Percentiles rank a stretch among this genome's conserved stretches.
Conservation (phyloP, 1,284 basidiomycete genomes). For the Garcileccinum viscosum region DNA sequence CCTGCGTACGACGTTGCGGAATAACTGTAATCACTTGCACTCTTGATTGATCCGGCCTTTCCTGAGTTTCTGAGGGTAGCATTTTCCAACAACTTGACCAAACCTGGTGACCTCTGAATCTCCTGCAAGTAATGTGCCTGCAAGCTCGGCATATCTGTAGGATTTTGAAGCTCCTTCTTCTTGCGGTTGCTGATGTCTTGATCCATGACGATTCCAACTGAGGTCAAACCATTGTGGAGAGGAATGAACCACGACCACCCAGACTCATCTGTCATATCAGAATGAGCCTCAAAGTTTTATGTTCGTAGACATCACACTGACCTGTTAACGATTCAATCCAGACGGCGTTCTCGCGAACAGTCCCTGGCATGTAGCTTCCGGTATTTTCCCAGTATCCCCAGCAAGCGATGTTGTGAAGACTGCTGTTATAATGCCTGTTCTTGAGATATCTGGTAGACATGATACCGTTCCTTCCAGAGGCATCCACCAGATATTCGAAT, state of each 20-base stretch:
- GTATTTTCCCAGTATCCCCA: conserved; percentile 60
- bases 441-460: conserved; percentile 7
- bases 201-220: conserved; percentile 33
- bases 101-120: conserved; percentile 36
- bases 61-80: conserved; percentile 18
- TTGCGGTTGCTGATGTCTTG: conserved; percentile 34
- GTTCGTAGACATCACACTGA: conserved; percentile 18
- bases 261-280: background rate
- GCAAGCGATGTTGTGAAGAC: conserved; percentile 52
- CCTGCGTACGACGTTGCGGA: no score
- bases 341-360: conserved; percentile 30
- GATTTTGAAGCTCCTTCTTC: conserved; percentile 28
- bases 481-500: no score
- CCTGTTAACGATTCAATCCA: conserved; percentile 35
- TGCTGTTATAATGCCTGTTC: conserved; percentile 50
- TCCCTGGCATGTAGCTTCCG: conserved; percentile 23
- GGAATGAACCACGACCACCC: conserved; percentile 47
- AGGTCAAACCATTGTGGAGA: conserved; percentile 52
- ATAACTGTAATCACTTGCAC: no score
- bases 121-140: conserved; percentile 10
- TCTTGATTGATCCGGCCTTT: no score
- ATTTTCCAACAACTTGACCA: conserved; percentile 43
- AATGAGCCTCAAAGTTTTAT: background rate
- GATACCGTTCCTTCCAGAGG: no score
- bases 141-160: conserved; percentile 20